A percentile compares a stretch with the other conserved stretches of the same genome.
Conservation (phyloP, 768 basidiomycete species). For the Lactifluus hygrophoroides region DNA sequence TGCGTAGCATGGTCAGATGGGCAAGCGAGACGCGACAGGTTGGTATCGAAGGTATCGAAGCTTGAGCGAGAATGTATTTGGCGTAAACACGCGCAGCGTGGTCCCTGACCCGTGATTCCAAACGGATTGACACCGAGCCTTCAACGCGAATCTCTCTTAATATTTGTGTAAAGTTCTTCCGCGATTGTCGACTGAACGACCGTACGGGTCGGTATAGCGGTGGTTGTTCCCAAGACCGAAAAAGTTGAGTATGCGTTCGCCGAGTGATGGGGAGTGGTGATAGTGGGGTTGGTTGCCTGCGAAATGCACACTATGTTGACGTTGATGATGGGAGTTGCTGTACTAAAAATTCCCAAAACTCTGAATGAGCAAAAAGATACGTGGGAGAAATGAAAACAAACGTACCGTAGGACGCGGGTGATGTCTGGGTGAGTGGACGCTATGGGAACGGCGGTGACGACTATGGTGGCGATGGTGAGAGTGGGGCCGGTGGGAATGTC, state of each 20-base stretch:
- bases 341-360: background rate
- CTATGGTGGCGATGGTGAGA: constrained; percentile 8
- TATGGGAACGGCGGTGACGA: constrained; percentile 17
- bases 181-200: constrained; percentile 27
- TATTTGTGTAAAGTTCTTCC: constrained; percentile 4
- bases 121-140: constrained; percentile 1
- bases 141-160: constrained; percentile 3
- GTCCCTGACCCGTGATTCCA: constrained; percentile 11
- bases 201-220: constrained; percentile 39
- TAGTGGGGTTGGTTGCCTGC: background rate
- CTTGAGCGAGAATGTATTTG: constrained; percentile 9
- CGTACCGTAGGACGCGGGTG: constrained; percentile 13
- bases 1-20: constrained; percentile 7
- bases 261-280: constrained; percentile 23
- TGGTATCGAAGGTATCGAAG: constrained; percentile 15
- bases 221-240: constrained; percentile 28
- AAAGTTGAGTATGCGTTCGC: constrained; percentile 33
- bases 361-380: background rate
- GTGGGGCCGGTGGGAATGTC: constrained; percentile 13
- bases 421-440: constrained; percentile 3
- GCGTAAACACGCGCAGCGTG: constrained; percentile 3
- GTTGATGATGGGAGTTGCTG: background rate
- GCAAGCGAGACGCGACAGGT: constrained; percentile 6
- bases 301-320: constrained; percentile 11
- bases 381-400: background rate